Evolutionary conservation across 306 rosid genomes (phyloP).

Genomic region (Dryas drummondii): DNA sequence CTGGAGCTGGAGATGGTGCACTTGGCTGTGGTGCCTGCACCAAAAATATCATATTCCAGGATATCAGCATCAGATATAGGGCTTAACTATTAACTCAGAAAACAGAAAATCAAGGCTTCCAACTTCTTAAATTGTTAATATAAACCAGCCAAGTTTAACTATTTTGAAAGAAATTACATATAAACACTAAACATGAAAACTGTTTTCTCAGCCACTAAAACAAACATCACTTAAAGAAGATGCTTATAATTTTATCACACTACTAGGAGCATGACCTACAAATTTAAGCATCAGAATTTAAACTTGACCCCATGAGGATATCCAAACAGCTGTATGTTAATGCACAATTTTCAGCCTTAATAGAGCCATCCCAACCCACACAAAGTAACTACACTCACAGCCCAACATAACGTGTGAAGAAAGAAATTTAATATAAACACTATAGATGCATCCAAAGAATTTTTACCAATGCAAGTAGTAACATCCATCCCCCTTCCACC

Average conservation of each 20-base stretch:
- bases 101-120: not conserved
- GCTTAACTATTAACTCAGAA: not conserved
- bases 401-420: not conserved
- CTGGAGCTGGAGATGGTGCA: slow-evolving; percentile 43
- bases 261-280: not conserved
- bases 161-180: no score
- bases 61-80: not conserved
- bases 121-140: not conserved
- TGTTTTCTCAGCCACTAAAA: not conserved
- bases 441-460: not conserved
- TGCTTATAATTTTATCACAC: not conserved
- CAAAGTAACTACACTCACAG: no score
- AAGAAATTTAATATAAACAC: not conserved
- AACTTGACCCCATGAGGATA: not conserved
- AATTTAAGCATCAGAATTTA: not conserved
- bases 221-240: not conserved
- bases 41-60: not conserved
- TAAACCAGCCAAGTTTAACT: no score
- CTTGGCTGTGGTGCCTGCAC: slow-evolving; percentile 50
- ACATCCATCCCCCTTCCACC: not conserved
- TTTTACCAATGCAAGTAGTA: not conserved
- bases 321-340: not conserved
- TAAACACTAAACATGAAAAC: no score
- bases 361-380: not conserved
- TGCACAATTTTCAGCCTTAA: not conserved